Base-by-base conservation (phyloP, 2,329 filamentous ascomycete species). In the Colletotrichum euphorbiae region DNA sequence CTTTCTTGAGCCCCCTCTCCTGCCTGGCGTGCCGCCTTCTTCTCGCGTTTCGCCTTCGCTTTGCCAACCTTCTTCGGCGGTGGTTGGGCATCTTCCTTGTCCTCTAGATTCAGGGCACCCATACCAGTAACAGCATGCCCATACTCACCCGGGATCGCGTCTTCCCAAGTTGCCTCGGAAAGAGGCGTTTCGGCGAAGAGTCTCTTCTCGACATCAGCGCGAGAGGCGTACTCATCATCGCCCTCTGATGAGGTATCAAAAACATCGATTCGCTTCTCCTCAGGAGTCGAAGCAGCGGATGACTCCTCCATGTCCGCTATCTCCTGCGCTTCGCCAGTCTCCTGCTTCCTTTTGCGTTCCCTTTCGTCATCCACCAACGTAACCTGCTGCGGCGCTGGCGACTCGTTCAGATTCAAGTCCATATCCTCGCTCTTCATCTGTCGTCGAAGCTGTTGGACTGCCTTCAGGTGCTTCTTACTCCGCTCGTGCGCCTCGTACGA, bases 401-500 rank as follows among this genome's bases (percentile, higher is more conserved):
- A 12, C 11, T 46, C 28, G n/a, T 70, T 70, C 1, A 73, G 70
- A 58, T 81, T 77, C 4, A 90, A 75, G 55, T 89, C 84, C 52
- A 84, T 82, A 73, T 94, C 91, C 74, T 99, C 92, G 73, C 90
- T 89, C 73, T 86, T 88, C 94, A 99, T 97, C 77, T 96, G 90
- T 74, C 88, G 86, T 74, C 89, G 89, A 43, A 99, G 80, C 69
- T 94, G 88, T 72, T 94, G 90, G 6, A 98, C 86, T 2, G 93
- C 91, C 77, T 97, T 98, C 69, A 90, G 80, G 75, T 99, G 96
- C 80, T 98, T 99, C 78, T 97, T 99, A 83, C 95, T 98, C 81
- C 91, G 93, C 80, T 98, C 94, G 74, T 99, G 96, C 3, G 92
- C 91, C 74, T 97, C 90, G 69, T 92, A 94, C 75, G 98, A 95